phyloP scores from a whole-genome alignment of 192 early-diverging fungal species.

The Podochytrium sp. region DNA sequence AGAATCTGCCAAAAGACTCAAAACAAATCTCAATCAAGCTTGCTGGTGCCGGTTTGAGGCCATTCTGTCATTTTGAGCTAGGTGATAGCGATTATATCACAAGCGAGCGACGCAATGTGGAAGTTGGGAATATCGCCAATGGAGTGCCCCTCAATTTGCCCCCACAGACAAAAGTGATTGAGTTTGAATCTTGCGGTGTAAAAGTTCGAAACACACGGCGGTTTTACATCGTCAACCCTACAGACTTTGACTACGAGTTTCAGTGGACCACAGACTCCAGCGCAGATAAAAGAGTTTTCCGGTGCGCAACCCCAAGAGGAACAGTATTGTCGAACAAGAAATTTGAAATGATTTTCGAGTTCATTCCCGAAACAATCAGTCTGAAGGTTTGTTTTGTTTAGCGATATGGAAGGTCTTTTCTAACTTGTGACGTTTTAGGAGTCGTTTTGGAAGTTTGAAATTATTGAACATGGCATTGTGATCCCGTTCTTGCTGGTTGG shows the following conservation, averaged over 20 bases:
- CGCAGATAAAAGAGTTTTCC: slow-evolving; percentile 46
- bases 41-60: slow-evolving; percentile 49
- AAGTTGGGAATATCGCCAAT: slow-evolving; percentile 34
- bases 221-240: slow-evolving; percentile 67
- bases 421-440: slow-evolving; percentile 50
- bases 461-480: slow-evolving; percentile 47
- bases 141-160: slow-evolving; percentile 50
- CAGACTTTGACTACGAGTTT: slow-evolving; percentile 52
- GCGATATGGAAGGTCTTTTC: no score
- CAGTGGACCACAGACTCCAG: slow-evolving; percentile 44
- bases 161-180: slow-evolving; percentile 54
- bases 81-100: slow-evolving; percentile 61
- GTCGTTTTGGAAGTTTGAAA: slow-evolving; percentile 57
- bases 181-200: slow-evolving; percentile 60
- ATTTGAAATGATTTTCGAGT: slow-evolving; percentile 63
- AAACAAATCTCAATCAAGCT: slow-evolving; percentile 48
- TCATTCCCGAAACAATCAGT: slow-evolving; percentile 55
- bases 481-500: slow-evolving; percentile 64
- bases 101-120: slow-evolving; percentile 46
- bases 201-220: slow-evolving; percentile 55
- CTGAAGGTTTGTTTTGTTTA: slow-evolving; percentile 44
- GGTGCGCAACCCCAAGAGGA: slow-evolving; percentile 55
- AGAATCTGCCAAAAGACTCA: slow-evolving; percentile 47
- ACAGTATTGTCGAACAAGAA: slow-evolving; percentile 54
- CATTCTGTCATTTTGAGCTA: slow-evolving; percentile 70